phyloP scores from a whole-genome alignment of 2,329 filamentous ascomycete genomes.

The Trichoderma atrobrunneum region DNA sequence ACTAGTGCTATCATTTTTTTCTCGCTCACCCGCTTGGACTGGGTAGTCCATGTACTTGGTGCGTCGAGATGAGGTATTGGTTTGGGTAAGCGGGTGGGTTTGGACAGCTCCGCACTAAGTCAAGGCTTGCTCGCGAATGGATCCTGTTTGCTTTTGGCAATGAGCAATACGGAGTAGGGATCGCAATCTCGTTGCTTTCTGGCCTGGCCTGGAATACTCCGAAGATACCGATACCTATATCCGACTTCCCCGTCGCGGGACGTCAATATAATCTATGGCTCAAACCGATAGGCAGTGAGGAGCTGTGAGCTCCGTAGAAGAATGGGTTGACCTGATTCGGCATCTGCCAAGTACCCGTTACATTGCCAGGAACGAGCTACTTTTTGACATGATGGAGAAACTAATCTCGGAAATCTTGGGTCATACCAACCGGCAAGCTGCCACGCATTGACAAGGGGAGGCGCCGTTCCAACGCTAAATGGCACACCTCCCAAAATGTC shows the following conservation, averaged over 20 bases:
- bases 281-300: neutral
- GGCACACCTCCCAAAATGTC: slow-evolving; percentile 6
- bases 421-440: slow-evolving; percentile 20
- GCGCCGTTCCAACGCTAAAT: slow-evolving; percentile 16
- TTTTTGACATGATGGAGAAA: slow-evolving; percentile 16
- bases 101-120: neutral
- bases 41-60: neutral
- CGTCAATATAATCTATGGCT: neutral
- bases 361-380: slow-evolving; percentile 14
- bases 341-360: slow-evolving; percentile 2
- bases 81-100: slow-evolving; percentile 3
- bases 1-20: neutral
- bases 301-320: neutral
- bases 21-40: neutral
- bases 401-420: slow-evolving; percentile 22
- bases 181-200: neutral
- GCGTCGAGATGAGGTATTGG: neutral
- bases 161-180: neutral
- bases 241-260: neutral
- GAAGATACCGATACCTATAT: neutral
- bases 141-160: neutral
- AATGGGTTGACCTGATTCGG: neutral
- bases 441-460: slow-evolving; percentile 17
- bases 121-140: neutral
- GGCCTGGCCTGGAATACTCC: neutral